Percentiles rank a stretch among this genome's conserved stretches.
Conservation (phyloP, 257 asterid genomes). For the Striga asiatica region DNA sequence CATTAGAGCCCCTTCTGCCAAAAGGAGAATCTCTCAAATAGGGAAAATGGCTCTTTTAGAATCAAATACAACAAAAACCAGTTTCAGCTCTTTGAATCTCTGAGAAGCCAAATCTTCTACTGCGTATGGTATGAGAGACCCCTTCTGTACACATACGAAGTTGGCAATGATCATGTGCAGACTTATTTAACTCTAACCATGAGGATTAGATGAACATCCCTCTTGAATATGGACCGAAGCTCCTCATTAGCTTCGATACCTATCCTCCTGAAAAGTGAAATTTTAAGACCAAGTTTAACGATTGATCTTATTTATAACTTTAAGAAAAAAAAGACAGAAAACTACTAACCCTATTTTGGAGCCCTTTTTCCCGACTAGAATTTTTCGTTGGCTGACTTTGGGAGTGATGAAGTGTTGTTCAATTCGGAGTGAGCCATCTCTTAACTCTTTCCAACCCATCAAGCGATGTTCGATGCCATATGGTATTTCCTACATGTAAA, state of each 20-base stretch:
- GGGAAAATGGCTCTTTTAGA: background rate
- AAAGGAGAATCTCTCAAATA: background rate
- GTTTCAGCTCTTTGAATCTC: background rate
- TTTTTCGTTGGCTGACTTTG: constrained; percentile 88
- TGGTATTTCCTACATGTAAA: constrained; percentile 63
- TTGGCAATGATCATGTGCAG: background rate
- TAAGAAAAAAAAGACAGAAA: background rate
- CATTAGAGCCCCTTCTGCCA: background rate
- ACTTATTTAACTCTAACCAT: constrained; percentile 56
- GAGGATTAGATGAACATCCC: constrained; percentile 70
- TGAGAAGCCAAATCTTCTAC: constrained; percentile 8
- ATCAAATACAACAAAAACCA: background rate
- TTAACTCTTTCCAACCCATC: constrained; percentile 86
- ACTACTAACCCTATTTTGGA: constrained; percentile 68
- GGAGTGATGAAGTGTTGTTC: constrained; percentile 92
- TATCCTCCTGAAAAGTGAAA: constrained; percentile 55
- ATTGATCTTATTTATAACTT: too few relatives aligned
- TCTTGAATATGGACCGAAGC: constrained; percentile 73
- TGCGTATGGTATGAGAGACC: constrained; percentile 6
- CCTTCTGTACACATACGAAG: constrained; percentile 9
- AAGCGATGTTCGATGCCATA: constrained; percentile 80
- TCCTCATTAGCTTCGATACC: constrained; percentile 94
- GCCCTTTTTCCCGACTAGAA: constrained; percentile 83
- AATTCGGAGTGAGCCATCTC: constrained; percentile 83
- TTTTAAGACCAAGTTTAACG: background rate